Base-by-base conservation (phyloP, 805 yeast species). In the Schwanniomyces sp. region DNA sequence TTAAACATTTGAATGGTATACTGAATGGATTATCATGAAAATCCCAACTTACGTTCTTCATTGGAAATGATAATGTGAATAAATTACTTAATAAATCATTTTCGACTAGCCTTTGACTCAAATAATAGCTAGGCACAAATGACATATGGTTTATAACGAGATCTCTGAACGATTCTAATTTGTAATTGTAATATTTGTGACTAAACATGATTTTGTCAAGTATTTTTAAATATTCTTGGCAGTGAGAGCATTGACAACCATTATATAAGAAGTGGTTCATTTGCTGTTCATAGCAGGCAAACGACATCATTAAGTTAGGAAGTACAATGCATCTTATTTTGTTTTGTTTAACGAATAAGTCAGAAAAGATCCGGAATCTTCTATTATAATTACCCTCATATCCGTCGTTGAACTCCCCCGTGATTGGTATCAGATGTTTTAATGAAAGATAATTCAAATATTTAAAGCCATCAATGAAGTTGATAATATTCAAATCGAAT, bases 211-310 rank as follows among this genome's bases (percentile, higher is more conserved):
- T 86, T 12, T 77, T 72, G 54, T 87, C 95, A 43, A 83, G 70
- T 9, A 77, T 52, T 0, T 76, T 76, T 21, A 86, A 62, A 36
- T 68, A 69, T 44, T 67, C 67, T 11, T 67, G 66, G 56, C 95
- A 87, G 52, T 74, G 79, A 0, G 53, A 50, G 59, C 95, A 87
- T 34, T 74, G 75, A 61, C 92, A 86, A 0, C 92, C 92, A 58
- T 86, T 86, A 91, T 92, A 87, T 21, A 87, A 62, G 43, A 87
- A 52, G 51, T 84, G 86, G 40, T 88, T 85, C 59, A 83, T 81
- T 6, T 84, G 61, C 47, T 84, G 84, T 53, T 87, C 95, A 59
- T 86, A 87, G 51, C 88, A 80, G 0, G 89, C 71, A 17, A 84
- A 66, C 0, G 83, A 67, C 47, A 82, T 81, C 52, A 87, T 61